phyloP scores from a whole-genome alignment of 306 rosid species.

The Abrus pulchellus region DNA sequence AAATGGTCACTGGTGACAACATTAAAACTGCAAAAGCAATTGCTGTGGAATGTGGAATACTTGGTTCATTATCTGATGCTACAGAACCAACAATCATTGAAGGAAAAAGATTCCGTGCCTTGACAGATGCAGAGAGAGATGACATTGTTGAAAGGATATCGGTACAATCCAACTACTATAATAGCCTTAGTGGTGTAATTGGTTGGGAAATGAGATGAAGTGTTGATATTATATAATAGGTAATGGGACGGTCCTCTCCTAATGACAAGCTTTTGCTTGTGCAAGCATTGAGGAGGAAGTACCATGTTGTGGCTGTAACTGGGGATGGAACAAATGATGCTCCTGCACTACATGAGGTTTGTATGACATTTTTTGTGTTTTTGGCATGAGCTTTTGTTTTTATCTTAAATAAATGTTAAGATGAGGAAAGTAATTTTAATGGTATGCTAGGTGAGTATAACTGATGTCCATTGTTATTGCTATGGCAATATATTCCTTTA shows the following conservation, averaged over 20 bases:
- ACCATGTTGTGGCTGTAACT: conserved; percentile 89
- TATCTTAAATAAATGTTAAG: background rate
- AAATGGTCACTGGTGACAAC: conserved; percentile 96
- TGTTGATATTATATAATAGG: conserved; percentile 57
- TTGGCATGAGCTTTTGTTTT: conserved; percentile 9
- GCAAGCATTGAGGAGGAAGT: conserved; percentile 85
- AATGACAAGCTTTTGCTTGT: conserved; percentile 92
- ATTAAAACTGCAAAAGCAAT: conserved; percentile 93
- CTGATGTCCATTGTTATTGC: conserved; percentile 13
- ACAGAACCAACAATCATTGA: conserved; percentile 76
- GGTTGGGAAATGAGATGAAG: background rate
- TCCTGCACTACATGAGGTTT: conserved; percentile 93
- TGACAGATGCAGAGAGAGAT: conserved; percentile 63
- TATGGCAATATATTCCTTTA: conserved; percentile 3
- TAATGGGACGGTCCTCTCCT: conserved; percentile 96
- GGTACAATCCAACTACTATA: conserved; percentile 54
- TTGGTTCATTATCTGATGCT: conserved; percentile 63
- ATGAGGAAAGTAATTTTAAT: conserved; percentile 14
- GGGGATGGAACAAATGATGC: conserved; percentile 98
- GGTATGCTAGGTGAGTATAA: conserved; percentile 8
- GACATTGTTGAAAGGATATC: conserved; percentile 69
- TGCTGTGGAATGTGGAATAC: conserved; percentile 93
- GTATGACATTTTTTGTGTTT: conserved; percentile 3
- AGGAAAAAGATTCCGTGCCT: conserved; percentile 80
- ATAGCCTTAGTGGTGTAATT: conserved; percentile 16